Percentiles rank a stretch among this genome's conserved stretches.
These are phyloP conservation scores for Tarenaya hassleriana DNA, from an alignment of 345 rosid species.

Conservation along the genomic window DNA sequence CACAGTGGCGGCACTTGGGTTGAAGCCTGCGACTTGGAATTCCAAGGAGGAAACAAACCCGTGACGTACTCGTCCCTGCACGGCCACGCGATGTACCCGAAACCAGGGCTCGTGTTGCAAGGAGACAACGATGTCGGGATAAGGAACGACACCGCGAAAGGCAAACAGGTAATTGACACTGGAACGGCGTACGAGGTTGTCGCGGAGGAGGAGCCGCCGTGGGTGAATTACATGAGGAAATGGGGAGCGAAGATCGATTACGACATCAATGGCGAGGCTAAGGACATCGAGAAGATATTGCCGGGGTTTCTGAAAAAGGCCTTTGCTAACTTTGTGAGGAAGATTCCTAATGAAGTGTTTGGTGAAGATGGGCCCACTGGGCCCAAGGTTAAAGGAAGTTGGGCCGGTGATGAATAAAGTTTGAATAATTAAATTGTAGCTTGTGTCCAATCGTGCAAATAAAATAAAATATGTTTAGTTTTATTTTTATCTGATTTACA, in stretches of 20 bases:
- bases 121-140: slow-evolving; percentile 54
- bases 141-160: slow-evolving; percentile 68
- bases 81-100: slow-evolving; percentile 76
- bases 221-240: slow-evolving; percentile 57
- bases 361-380: slow-evolving; percentile 91
- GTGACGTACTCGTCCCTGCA: slow-evolving; percentile 57
- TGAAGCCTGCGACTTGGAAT: slow-evolving; percentile 58
- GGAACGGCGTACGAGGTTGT: slow-evolving; percentile 35
- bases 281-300: slow-evolving; percentile 38
- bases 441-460: too few species aligned
- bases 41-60: slow-evolving; percentile 44
- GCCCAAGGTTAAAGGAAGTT: slow-evolving; percentile 58
- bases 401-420: slow-evolving; percentile 60
- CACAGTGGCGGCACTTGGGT: slow-evolving; percentile 74
- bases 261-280: slow-evolving; percentile 34
- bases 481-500: too few species aligned
- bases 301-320: slow-evolving; percentile 42
- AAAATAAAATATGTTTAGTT: too few species aligned
- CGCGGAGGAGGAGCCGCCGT: slow-evolving; percentile 44
- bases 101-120: slow-evolving; percentile 72
- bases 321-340: slow-evolving; percentile 36
- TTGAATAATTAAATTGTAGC: background rate
- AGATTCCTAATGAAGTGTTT: slow-evolving; percentile 50
- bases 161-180: slow-evolving; percentile 43
- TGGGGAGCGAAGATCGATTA: slow-evolving; percentile 81